Evolutionary conservation across 179 eudicot genomes (phyloP), one percentile per base, ranked within the genome.

Genomic region (Nepenthes alata): DNA sequence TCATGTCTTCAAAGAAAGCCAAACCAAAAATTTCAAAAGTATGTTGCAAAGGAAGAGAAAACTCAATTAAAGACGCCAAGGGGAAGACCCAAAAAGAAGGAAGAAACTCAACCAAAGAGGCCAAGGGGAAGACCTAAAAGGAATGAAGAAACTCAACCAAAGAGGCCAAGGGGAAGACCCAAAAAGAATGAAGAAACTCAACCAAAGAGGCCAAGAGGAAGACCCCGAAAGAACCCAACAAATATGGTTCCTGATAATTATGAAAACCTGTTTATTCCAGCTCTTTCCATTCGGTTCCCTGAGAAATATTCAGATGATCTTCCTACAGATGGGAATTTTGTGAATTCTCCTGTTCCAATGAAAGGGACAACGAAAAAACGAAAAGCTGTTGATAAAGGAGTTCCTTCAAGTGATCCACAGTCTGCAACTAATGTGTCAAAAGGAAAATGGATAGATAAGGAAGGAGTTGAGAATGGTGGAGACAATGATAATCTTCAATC

Each of bases 131-230:
- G 35, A 54, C 61, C 70, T 37, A 14, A 47, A n/a, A 70, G 63
- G 57, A 55, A 50, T 2, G 67, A 60, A 2, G 13, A 60, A 11
- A 16, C 37, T 57, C 44, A 51, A 65, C 55, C 70, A 15, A 56
- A 74, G 65, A 67, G 58, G 25, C 69, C 65, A 53, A 62, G 61
- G 63, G 77, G 77, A 71, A 75, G 85, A 55, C 79, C 80, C 35
- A 79, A 70, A 58, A 81, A 82, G 73, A 60, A 67, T 47, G 37
- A 65, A 50, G 11, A 57, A 16, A 56, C 53, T 60, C 62, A 68
- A 66, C 81, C 75, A 6, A 69, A 66, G 69, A 78, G 62, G 69
- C 70, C 70, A 47, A 74, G 77, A 71, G 84, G 85, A 71, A 75
- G 85, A 58, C 79, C 81, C 39, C 77, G 71, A 55, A 79, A 82